Conservation (phyloP, 2,329 filamentous ascomycete species). For the Lachnellula occidentalis region DNA sequence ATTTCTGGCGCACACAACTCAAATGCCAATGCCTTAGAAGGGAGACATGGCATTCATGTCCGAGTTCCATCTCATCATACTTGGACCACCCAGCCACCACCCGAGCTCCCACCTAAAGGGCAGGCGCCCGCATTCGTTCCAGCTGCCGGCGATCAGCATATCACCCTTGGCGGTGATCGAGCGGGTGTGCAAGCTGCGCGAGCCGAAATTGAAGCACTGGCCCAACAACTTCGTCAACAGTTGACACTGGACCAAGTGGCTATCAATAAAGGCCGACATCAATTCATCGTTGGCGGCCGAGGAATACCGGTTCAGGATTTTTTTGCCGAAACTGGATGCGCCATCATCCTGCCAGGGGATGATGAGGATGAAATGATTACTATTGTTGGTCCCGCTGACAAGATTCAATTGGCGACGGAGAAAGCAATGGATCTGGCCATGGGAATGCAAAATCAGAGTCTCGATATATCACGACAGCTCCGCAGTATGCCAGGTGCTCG, state of each 20-base stretch:
- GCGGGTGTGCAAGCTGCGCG: conserved; percentile 73
- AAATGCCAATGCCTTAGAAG: conserved; percentile 61
- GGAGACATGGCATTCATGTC: conserved; percentile 70
- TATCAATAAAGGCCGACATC: conserved; percentile 82
- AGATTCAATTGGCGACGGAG: conserved; percentile 69
- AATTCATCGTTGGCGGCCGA: conserved; percentile 87
- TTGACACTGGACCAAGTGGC: conserved; percentile 73
- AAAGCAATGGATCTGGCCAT: conserved; percentile 84
- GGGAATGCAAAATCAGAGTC: conserved; percentile 76
- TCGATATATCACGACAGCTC: conserved; percentile 79
- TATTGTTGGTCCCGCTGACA: conserved; percentile 72
- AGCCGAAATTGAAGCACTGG: conserved; percentile 73
- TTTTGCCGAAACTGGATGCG: conserved; percentile 83
- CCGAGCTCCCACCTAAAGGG: conserved; percentile 54
- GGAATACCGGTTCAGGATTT: conserved; percentile 80
- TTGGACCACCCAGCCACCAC: conserved; percentile 63
- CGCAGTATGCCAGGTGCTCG: conserved; percentile 66
- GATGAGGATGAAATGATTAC: conserved; percentile 76
- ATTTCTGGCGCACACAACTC: conserved; percentile 75
- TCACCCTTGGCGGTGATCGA: conserved; percentile 82
- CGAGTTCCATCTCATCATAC: conserved; percentile 77
- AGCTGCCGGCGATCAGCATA: conserved; percentile 67
- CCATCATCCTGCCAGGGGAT: conserved; percentile 71
- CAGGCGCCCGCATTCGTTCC: conserved; percentile 66
- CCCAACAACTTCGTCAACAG: conserved; percentile 68